Percentiles rank a stretch among this genome's conserved stretches.
Evolutionary conservation across 1,139 yeast genomes (phyloP).

Genomic region (Taphrina sp.): DNA sequence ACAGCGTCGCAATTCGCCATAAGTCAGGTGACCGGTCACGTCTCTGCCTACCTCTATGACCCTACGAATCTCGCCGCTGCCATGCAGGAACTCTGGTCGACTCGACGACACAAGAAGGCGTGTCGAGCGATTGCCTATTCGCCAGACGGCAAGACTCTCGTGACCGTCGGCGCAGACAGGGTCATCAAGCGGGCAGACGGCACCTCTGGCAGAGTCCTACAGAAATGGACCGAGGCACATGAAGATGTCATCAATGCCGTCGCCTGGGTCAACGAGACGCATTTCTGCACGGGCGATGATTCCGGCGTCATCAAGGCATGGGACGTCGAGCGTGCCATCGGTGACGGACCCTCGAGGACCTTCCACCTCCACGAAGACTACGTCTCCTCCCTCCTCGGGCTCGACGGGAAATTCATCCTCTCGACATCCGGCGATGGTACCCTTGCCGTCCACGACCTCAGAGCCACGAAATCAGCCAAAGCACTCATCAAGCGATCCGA

Average conservation of each 20-base stretch:
- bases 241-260: slow-evolving; percentile 30
- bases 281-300: slow-evolving; percentile 35
- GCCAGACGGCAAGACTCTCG: slow-evolving; percentile 20
- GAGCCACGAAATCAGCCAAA: neutral
- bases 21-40: slow-evolving; percentile 24
- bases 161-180: slow-evolving; percentile 35
- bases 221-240: slow-evolving; percentile 27
- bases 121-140: slow-evolving; percentile 29
- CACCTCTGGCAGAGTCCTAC: slow-evolving; percentile 32
- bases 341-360: slow-evolving; percentile 4
- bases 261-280: slow-evolving; percentile 6
- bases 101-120: slow-evolving; percentile 32
- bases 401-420: slow-evolving; percentile 31
- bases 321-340: slow-evolving; percentile 14
- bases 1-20: slow-evolving; percentile 9
- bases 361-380: slow-evolving; percentile 30
- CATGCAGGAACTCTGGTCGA: slow-evolving; percentile 22
- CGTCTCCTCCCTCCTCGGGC: slow-evolving; percentile 31
- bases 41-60: slow-evolving; percentile 5
- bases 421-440: slow-evolving; percentile 34
- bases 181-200: slow-evolving; percentile 33
- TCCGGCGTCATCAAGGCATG: slow-evolving; percentile 28
- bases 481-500: slow-evolving; percentile 19
- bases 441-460: slow-evolving; percentile 32
- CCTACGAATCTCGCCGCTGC: slow-evolving; percentile 1